Evolutionary conservation across 2,329 filamentous ascomycete genomes (phyloP).

Genomic region (Apiospora aurea): DNA sequence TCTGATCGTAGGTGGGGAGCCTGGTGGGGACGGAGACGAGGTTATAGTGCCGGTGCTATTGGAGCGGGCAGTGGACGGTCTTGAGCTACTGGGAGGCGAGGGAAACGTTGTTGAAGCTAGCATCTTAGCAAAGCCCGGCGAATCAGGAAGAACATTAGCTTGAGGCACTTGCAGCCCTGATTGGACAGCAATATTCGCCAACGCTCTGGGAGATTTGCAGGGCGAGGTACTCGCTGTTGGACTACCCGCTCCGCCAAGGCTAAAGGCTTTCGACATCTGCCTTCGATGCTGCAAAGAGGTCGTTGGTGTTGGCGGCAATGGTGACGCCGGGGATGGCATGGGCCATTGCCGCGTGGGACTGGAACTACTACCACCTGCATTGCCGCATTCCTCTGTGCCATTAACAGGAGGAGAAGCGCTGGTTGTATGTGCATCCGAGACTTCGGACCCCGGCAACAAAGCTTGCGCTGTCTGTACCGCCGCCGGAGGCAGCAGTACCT

Average conservation of each 20-base stretch:
- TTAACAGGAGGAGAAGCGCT: neutral
- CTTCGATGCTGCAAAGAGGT: conserved; percentile 14
- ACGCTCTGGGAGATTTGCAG: conserved; percentile 22
- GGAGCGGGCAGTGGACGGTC: conserved; percentile 33
- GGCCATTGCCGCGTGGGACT: neutral
- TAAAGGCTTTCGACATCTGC: conserved; percentile 15
- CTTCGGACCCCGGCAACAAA: neutral
- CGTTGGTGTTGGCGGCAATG: conserved; percentile 16
- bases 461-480: neutral
- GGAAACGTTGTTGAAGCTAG: conserved; percentile 39
- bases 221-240: conserved; percentile 4
- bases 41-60: conserved; percentile 28
- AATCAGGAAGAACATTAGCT: conserved; percentile 35
- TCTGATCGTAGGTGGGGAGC: conserved; percentile 28
- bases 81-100: conserved; percentile 35
- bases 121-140: conserved; percentile 42
- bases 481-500: neutral
- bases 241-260: conserved; percentile 11
- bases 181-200: conserved; percentile 28
- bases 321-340: conserved; percentile 7
- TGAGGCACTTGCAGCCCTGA: conserved; percentile 33
- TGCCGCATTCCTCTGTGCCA: neutral
- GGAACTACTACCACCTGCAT: neutral
- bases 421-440: neutral
- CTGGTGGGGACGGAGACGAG: conserved; percentile 21